Conservation (phyloP, 2,329 filamentous ascomycete genomes). For the Calonectria hongkongensis region DNA sequence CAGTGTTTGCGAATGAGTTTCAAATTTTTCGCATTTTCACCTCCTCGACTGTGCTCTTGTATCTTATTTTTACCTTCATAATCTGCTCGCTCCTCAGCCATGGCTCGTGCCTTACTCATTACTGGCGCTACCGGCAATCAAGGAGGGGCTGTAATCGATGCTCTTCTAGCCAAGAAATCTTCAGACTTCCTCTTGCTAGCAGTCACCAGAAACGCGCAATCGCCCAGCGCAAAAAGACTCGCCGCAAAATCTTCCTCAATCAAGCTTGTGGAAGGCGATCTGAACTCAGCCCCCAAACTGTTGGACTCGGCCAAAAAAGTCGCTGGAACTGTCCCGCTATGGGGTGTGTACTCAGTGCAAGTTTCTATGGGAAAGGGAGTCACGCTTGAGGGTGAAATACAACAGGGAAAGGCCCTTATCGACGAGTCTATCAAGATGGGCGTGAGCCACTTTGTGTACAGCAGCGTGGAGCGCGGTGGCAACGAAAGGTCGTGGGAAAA, state of each 20-base stretch:
- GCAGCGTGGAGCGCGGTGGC: neutral
- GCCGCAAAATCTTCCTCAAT: neutral
- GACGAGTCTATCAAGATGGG: neutral
- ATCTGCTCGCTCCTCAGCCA: neutral
- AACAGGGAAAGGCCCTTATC: neutral
- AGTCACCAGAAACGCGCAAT: neutral
- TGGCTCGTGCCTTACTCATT: neutral
- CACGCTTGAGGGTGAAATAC: neutral
- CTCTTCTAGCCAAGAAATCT: slow-evolving; percentile 1
- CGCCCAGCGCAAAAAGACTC: neutral
- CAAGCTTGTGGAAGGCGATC: neutral
- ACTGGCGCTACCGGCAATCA: slow-evolving; percentile 1
- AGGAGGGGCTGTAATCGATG: neutral
- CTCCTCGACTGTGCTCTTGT: neutral
- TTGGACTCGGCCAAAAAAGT: neutral
- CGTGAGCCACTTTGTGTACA: slow-evolving; percentile 3
- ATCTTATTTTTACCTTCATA: neutral
- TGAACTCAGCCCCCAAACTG: neutral
- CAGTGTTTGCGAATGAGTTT: neutral
- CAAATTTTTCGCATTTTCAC: neutral
- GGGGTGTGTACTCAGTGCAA: neutral
- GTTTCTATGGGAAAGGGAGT: slow-evolving; percentile 1
- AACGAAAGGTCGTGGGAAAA: slow-evolving; percentile 1
- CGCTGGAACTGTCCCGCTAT: neutral
- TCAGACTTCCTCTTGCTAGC: neutral